Conservation (phyloP, 2,329 filamentous ascomycete species). For the Gyromitra esculenta region DNA sequence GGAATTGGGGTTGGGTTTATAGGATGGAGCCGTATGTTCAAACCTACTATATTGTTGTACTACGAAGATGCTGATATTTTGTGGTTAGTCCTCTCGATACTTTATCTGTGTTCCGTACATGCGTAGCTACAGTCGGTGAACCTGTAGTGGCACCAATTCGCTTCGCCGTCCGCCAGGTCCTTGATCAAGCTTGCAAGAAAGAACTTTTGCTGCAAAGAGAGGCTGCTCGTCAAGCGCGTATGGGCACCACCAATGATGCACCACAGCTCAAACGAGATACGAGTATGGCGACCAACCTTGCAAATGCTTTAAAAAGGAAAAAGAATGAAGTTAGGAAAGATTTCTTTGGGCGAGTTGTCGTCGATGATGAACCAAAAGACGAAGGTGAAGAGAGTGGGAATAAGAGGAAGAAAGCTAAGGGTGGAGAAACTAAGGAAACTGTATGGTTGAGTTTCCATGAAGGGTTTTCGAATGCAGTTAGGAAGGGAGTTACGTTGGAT, state of each 20-base stretch:
- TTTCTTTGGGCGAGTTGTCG: constrained; percentile 83
- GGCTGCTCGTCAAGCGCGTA: constrained; percentile 71
- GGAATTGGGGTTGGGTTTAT: constrained; percentile 79
- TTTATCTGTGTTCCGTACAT: constrained; percentile 78
- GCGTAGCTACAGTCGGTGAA: constrained; percentile 65
- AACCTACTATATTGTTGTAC: constrained; percentile 7
- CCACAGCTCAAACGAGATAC: constrained; percentile 58
- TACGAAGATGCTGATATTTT: constrained; percentile 7
- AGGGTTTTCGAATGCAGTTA: constrained; percentile 89
- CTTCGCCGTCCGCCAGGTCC: constrained; percentile 91
- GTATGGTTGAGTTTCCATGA: constrained; percentile 92
- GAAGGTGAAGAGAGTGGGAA: constrained; percentile 61
- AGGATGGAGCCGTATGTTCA: constrained; percentile 88
- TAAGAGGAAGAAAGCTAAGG: constrained; percentile 59
- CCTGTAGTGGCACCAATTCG: constrained; percentile 76
- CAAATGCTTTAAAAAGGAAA: constrained; percentile 58
- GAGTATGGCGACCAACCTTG: constrained; percentile 59
- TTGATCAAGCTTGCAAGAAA: constrained; percentile 87
- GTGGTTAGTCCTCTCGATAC: constrained; percentile 75
- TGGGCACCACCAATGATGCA: constrained; percentile 59
- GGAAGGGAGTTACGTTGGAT: constrained; percentile 82
- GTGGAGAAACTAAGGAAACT: constrained; percentile 64
- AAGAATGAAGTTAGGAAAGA: constrained; percentile 71
- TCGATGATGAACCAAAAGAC: constrained; percentile 61
- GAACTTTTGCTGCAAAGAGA: constrained; percentile 74